Percentiles rank a stretch among this genome's conserved stretches.
These are phyloP conservation scores for Entamoeba nuttalli DNA, from an alignment of 208 protist genomes.

Conservation along the genomic window DNA sequence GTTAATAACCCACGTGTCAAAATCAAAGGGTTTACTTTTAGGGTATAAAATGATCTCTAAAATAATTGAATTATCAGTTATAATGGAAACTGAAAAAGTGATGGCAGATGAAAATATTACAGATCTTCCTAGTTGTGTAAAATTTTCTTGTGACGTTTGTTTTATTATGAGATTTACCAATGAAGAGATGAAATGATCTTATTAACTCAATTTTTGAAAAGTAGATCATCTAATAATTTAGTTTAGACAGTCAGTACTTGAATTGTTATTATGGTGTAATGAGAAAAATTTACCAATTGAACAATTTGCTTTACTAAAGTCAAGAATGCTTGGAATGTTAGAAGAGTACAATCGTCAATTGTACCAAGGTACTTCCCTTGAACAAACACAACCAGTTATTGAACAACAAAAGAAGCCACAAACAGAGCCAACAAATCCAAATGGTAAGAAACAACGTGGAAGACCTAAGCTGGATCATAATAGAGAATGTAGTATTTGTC, in stretches of 20 bases:
- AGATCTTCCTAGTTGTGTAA: not conserved
- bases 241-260: not conserved
- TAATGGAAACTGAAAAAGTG: too few relatives aligned
- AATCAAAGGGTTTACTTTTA: too few relatives aligned
- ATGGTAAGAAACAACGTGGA: not conserved
- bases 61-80: too few relatives aligned
- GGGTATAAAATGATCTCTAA: too few relatives aligned
- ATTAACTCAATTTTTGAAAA: too few relatives aligned
- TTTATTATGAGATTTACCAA: too few relatives aligned
- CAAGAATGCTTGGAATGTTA: not conserved
- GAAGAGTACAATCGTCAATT: not conserved
- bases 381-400: not conserved
- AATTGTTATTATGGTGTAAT: not conserved
- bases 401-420: not conserved
- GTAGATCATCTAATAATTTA: too few relatives aligned
- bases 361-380: not conserved
- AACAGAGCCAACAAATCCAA: not conserved
- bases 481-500: not conserved
- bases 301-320: not conserved
- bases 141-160: not conserved
- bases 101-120: not conserved
- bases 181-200: too few relatives aligned
- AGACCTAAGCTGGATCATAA: not conserved
- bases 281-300: not conserved
- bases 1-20: too few relatives aligned